A percentile compares a stretch with the other conserved stretches of the same genome.
phyloP scores from a whole-genome alignment of 179 eudicot species.

The Nepenthes alata region DNA sequence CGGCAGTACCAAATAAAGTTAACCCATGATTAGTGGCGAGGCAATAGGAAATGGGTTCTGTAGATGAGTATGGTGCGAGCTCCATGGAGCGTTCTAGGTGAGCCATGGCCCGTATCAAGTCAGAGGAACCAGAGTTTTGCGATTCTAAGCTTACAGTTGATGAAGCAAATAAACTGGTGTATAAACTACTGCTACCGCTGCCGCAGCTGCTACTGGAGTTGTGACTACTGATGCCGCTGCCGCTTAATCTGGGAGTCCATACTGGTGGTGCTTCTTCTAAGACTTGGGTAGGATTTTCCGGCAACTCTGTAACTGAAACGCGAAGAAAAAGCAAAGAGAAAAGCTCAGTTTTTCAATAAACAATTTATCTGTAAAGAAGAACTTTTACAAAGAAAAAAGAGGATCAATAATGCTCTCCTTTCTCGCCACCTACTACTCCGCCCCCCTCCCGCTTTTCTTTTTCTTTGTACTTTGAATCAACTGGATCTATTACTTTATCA shows the following conservation, averaged over 20 bases:
- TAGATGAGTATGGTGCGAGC: constrained; percentile 27
- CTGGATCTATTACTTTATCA: constrained; percentile 15
- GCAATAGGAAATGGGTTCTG: constrained; percentile 63
- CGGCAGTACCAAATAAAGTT: constrained; percentile 49
- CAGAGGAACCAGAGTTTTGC: constrained; percentile 43
- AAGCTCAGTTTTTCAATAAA: constrained; percentile 10
- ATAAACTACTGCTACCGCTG: constrained; percentile 55
- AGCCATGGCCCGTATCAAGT: constrained; percentile 40
- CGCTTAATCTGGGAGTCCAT: constrained; percentile 19
- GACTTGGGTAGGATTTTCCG: constrained; percentile 27
- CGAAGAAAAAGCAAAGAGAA: constrained; percentile 7
- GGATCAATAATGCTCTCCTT: constrained; percentile 31
- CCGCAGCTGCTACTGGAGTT: constrained; percentile 41
- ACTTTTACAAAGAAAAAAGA: constrained; percentile 19
- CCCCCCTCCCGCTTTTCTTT: constrained; percentile 10
- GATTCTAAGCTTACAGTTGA: constrained; percentile 41
- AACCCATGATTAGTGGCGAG: constrained; percentile 67
- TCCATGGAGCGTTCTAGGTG: constrained; percentile 34
- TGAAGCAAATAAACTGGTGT: constrained; percentile 78
- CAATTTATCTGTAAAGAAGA: constrained; percentile 9
- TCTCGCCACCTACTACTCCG: constrained; percentile 17
- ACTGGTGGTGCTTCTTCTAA: constrained; percentile 26
- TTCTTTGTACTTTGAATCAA: constrained; percentile 19
- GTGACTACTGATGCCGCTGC: constrained; percentile 31
- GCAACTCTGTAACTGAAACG: constrained; percentile 23